Evolutionary conservation across 352 stramenopile species (phyloP).

Genomic region (Aphanomyces cochlioides): DNA sequence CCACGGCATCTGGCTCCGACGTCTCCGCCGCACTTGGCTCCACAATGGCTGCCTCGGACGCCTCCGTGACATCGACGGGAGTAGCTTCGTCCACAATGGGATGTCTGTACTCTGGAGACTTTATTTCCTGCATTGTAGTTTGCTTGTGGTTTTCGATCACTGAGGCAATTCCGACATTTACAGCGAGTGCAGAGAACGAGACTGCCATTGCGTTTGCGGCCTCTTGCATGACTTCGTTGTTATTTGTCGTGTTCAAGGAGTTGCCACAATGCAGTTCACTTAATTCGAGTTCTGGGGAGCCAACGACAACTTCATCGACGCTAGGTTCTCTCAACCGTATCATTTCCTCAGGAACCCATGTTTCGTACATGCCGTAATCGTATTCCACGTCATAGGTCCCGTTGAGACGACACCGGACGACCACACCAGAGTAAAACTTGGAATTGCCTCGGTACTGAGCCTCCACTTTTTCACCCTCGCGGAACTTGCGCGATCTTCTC

Average conservation of each 20-base stretch:
- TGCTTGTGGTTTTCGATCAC: not conserved
- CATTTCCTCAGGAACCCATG: too few species aligned
- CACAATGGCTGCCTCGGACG: not conserved
- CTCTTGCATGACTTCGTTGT: not conserved
- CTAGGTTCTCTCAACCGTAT: constrained; percentile 35
- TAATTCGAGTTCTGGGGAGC: not conserved
- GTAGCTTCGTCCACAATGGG: not conserved
- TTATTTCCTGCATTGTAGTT: not conserved
- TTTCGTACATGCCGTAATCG: constrained; percentile 40
- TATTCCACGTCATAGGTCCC: constrained; percentile 68
- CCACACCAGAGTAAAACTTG: constrained; percentile 54
- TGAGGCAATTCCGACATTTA: not conserved
- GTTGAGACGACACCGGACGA: constrained; percentile 47
- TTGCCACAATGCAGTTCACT: not conserved
- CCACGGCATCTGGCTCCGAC: not conserved
- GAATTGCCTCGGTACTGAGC: constrained; percentile 42
- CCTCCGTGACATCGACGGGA: not conserved
- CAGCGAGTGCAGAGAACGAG: too few species aligned
- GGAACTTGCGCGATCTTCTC: constrained; percentile 21
- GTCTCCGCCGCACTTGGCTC: not conserved
- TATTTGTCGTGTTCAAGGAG: not conserved
- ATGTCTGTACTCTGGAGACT: not conserved
- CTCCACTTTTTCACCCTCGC: constrained; percentile 44
- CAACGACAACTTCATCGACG: constrained; percentile 21
- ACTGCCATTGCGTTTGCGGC: too few species aligned